A percentile compares a stretch with the other conserved stretches of the same genome.
These are phyloP conservation scores for Cytospora schulzeri DNA, from an alignment of 2,329 filamentous ascomycete genomes.

Conservation along the genomic window DNA sequence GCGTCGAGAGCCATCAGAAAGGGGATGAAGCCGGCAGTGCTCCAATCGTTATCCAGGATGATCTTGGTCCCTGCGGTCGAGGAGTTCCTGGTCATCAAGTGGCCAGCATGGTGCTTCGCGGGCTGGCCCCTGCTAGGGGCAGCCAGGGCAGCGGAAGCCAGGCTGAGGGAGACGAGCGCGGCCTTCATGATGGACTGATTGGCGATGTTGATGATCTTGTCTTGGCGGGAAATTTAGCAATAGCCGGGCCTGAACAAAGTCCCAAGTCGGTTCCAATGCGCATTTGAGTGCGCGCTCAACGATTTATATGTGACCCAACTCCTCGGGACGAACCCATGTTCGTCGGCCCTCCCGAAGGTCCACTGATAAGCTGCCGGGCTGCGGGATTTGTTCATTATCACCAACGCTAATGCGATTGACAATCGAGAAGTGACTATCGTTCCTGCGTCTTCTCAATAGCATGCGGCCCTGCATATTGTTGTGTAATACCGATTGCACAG, in stretches of 20 bases:
- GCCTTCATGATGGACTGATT: slow-evolving; percentile 16
- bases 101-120: background rate
- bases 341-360: background rate
- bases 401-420: background rate
- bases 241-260: background rate
- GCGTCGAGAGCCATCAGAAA: slow-evolving; percentile 48
- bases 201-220: background rate
- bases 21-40: slow-evolving; percentile 44
- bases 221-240: background rate
- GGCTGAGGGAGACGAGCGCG: background rate
- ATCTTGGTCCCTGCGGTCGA: slow-evolving; percentile 23
- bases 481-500: background rate
- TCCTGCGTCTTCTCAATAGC: background rate
- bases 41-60: slow-evolving; percentile 51
- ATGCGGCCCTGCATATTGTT: background rate
- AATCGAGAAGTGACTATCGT: background rate
- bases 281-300: background rate
- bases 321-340: background rate
- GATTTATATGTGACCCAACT: background rate
- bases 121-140: slow-evolving; percentile 13
- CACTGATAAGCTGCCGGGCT: slow-evolving; percentile 1
- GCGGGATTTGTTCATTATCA: background rate
- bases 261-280: background rate
- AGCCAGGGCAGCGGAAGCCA: slow-evolving; percentile 14
- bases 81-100: slow-evolving; percentile 4